These are phyloP conservation scores for Elymus sibiricus DNA, from an alignment of 176 grass and related monocot genomes.

Conservation along the genomic window DNA sequence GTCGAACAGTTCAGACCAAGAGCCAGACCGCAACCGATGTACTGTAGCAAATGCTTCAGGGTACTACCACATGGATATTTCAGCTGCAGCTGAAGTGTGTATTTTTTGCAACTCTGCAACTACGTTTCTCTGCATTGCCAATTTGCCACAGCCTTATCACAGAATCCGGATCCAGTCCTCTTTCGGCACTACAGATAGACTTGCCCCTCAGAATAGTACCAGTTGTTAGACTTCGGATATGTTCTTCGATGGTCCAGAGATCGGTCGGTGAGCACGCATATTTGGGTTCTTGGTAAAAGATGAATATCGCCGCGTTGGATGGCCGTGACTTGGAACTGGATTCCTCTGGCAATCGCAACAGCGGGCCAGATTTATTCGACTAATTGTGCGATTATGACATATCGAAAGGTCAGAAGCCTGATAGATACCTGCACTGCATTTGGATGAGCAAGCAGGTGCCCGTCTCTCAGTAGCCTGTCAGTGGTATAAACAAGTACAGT, in stretches of 20 bases:
- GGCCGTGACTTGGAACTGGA: slow-evolving; percentile 28
- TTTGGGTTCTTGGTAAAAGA: slow-evolving; percentile 26
- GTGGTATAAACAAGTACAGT: background rate
- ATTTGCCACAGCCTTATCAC: background rate
- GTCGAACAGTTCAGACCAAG: background rate
- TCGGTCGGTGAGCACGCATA: slow-evolving; percentile 17
- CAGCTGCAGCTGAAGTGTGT: background rate
- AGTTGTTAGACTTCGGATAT: background rate
- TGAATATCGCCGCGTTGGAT: background rate
- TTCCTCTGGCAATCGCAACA: slow-evolving; percentile 27
- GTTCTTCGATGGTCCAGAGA: background rate
- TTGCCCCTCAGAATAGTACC: background rate
- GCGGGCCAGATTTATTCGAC: background rate
- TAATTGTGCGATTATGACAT: background rate
- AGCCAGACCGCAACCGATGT: background rate
- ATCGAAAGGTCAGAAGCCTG: background rate
- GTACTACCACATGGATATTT: background rate
- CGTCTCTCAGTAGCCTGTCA: background rate
- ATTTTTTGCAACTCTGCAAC: background rate
- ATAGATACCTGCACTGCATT: background rate
- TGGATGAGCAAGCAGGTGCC: slow-evolving; percentile 10
- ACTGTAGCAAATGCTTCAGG: background rate
- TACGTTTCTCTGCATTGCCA: background rate
- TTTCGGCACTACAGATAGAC: background rate
- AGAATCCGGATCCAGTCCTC: background rate